Evolutionary conservation across 495 filamentous ascomycete species (phyloP), one percentile per base, ranked within the genome.

Genomic region (Coniosporium apollinis): DNA sequence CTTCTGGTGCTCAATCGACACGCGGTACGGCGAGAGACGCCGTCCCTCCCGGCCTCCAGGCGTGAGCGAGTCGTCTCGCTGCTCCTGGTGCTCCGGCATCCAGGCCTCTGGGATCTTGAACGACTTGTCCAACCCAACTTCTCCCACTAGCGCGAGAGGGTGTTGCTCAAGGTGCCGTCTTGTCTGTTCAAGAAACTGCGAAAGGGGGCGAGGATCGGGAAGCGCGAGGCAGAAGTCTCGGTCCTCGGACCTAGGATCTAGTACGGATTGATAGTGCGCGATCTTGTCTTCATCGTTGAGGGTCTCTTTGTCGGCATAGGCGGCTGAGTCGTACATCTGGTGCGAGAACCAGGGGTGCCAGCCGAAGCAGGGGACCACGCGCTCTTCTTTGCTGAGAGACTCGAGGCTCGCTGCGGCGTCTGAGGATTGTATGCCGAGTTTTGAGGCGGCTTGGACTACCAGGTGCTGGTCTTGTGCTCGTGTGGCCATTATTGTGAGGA

Each of bases 321-420:
- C 49, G 8, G 48, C 43, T 43, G 83, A 77, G 47, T 85, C 73
- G 43, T 72, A 71, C 37, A 93, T 69, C 42, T 91, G 79, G 51
- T 97, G 67, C 1, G 87, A 89, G 56, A 96, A 97, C 89, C 89
- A 97, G 1, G 91, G 91, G 54, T 97, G 89, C 84, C 87, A 94
- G n/a, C 89, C 89, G 59, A 94, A 97, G 19, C 74, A 76, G 0
- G 89, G 87, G 1, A 94, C 41, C 9, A 94, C 48, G 33, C 49
- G 43, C 53, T 45, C 44, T 34, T 49, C 28, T 43, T 35, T 25
- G 17, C 28, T 35, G 42, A 34, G 43, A 2, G 33, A 1, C n/a
- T 22, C 25, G 29, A 15, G 39, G 21, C 17, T 51, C 20, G 9
- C 28, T 34, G 4, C 38, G 34, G 13, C 36, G 16, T 43, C 50